Conservation (phyloP, 2,329 filamentous ascomycete species). For the Apiospora saccharicola region DNA sequence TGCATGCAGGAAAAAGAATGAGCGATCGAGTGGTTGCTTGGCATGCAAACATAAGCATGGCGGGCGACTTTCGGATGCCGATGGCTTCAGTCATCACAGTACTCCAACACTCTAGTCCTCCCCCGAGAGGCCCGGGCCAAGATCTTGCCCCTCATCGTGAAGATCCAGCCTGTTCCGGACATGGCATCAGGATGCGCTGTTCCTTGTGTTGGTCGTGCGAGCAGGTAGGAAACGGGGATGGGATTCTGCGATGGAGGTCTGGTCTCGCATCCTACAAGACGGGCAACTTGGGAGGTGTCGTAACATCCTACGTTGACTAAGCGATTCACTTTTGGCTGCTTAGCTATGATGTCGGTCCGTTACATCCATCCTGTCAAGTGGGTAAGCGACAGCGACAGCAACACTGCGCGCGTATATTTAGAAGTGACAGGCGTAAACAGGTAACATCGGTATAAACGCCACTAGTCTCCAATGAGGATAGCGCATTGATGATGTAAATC, state of each 20-base stretch:
- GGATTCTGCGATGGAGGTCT: not conserved
- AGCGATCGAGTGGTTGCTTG: not conserved
- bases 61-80: not conserved
- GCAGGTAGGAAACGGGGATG: not conserved
- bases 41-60: not conserved
- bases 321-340: not conserved
- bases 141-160: not conserved
- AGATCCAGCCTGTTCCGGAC: not conserved
- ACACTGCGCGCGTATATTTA: not conserved
- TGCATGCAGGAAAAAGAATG: not conserved
- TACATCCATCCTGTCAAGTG: not conserved
- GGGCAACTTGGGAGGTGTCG: not conserved
- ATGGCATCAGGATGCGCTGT: constrained; percentile 4
- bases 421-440: not conserved
- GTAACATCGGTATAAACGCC: not conserved
- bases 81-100: not conserved
- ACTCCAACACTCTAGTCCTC: not conserved
- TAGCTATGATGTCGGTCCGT: not conserved
- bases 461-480: not conserved
- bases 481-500: constrained; percentile 14
- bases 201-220: not conserved
- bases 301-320: not conserved
- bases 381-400: not conserved
- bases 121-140: not conserved
- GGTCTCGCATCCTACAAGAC: not conserved